These are phyloP conservation scores for Euphorbia neoarborescens DNA, from an alignment of 441 rosid species.

Conservation along the genomic window DNA sequence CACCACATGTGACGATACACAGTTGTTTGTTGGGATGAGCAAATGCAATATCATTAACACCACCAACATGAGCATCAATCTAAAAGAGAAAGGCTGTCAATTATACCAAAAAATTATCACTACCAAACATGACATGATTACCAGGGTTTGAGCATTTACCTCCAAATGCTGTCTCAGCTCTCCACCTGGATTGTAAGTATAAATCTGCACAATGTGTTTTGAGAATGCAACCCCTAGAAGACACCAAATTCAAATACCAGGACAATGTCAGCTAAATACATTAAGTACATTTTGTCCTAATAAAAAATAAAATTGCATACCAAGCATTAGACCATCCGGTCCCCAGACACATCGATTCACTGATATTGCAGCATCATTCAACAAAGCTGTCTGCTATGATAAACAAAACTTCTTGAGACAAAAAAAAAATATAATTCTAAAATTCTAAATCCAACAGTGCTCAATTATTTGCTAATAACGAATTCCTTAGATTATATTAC, in stretches of 20 bases:
- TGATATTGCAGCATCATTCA: slow-evolving; percentile 37
- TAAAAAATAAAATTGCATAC: slow-evolving; percentile 21
- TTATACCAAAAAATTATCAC: slow-evolving; percentile 12
- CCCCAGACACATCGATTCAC: slow-evolving; percentile 46
- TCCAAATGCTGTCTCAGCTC: slow-evolving; percentile 54
- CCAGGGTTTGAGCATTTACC: slow-evolving; percentile 26
- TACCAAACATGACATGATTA: slow-evolving; percentile 11
- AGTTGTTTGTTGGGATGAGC: slow-evolving; percentile 60
- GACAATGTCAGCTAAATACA: not conserved
- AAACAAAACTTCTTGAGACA: not conserved
- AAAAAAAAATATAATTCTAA: slow-evolving; percentile 11
- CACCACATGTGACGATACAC: slow-evolving; percentile 70
- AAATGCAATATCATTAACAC: slow-evolving; percentile 61
- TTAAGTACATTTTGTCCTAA: not conserved
- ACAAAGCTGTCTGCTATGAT: slow-evolving; percentile 27
- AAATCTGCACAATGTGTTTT: slow-evolving; percentile 64
- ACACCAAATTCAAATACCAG: slow-evolving; percentile 1
- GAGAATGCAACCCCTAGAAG: slow-evolving; percentile 63
- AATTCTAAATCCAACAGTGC: not conserved
- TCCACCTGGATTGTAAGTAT: slow-evolving; percentile 42
- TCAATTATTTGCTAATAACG: not conserved
- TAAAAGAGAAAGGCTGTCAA: slow-evolving; percentile 18
- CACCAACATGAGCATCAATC: slow-evolving; percentile 65
- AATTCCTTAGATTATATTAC: not conserved
- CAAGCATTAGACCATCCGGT: slow-evolving; percentile 45